Evolutionary conservation across 2,329 filamentous ascomycete species (phyloP), one percentile per base, ranked within the genome.

Genomic region (Cladosporium oxysporum): DNA sequence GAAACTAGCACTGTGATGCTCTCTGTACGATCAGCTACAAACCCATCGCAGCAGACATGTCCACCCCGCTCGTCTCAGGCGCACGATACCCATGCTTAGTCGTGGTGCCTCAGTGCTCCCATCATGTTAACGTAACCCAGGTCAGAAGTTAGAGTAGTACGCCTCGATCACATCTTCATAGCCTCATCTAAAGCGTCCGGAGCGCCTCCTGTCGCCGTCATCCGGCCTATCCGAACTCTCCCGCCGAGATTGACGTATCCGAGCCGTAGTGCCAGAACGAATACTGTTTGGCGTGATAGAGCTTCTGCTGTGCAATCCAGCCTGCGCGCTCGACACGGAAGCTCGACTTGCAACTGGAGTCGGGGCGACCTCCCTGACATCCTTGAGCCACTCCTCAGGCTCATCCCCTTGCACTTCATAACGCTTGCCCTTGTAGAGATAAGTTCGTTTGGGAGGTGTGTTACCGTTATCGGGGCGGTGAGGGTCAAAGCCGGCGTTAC

Each of bases 371-470:
- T 47, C 61, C 28, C n/a, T 63, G 61, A 63, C 50, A 18, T 63
- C 61, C 21, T 44, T 47, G 23, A 63, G 61, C 61, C 61, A 63
- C 28, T 63, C 61, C 23, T 29, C 31, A 3, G 61, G 61, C 35
- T 63, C 61, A 37, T 63, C 61, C 14, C 61, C 61, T 44, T 63
- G 61, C 23, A 63, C 61, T 23, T 63, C 61, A 37, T 63, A 63
- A 5, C 61, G 61, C 31, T 28, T 55, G 16, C 61, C 61, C 29
- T 63, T 55, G 33, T 57, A 63, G 26, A 33, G 33, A 26, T 63
- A 63, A 28, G 61, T 63, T 14, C 35, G 31, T 23, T 63, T 53
- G 4, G 26, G 35, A 37, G 35, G 31, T 6, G 31, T 44, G 26
- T 29, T n/a, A 21, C 26, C 35, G 26, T 31, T 47, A 4, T 29